Conservation (phyloP, 257 asterid genomes). For the Penstemon barbatus region DNA sequence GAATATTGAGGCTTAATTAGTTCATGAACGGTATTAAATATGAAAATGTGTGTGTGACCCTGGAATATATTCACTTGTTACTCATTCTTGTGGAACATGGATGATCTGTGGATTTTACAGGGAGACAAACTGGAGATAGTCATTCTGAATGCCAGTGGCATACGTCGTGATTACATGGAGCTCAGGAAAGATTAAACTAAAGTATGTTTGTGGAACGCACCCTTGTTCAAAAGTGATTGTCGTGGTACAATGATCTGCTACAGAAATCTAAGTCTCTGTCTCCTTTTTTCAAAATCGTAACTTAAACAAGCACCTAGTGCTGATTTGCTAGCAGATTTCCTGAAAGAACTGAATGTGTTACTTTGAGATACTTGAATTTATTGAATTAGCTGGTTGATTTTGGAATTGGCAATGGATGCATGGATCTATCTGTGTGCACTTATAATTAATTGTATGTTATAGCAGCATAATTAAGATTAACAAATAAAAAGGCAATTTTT, state of each 20-base stretch:
- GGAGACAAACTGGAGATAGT: constrained; percentile 82
- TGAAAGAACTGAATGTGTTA: neutral
- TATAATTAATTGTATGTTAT: too few species aligned
- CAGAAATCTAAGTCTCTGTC: neutral
- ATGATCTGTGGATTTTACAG: constrained; percentile 35
- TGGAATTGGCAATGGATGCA: too few species aligned
- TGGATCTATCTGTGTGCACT: too few species aligned
- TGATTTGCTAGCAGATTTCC: constrained; percentile 7
- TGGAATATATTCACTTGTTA: neutral
- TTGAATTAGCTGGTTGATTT: too few species aligned
- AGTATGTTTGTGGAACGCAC: too few species aligned
- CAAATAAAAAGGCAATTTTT: too few species aligned
- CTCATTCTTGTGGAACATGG: constrained; percentile 21
- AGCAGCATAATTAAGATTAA: too few species aligned
- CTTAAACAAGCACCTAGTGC: neutral
- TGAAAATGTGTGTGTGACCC: neutral
- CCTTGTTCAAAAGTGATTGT: neutral
- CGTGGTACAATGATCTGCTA: constrained; percentile 4
- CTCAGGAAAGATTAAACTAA: constrained; percentile 63
- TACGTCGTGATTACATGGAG: constrained; percentile 63
- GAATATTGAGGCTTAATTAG: neutral
- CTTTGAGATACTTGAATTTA: neutral
- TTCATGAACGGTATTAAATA: too few species aligned
- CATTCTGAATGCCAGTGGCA: constrained; percentile 58
- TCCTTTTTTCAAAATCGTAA: neutral